Conservation (phyloP, 2,329 filamentous ascomycete genomes). For the Exophiala xenobiotica region DNA sequence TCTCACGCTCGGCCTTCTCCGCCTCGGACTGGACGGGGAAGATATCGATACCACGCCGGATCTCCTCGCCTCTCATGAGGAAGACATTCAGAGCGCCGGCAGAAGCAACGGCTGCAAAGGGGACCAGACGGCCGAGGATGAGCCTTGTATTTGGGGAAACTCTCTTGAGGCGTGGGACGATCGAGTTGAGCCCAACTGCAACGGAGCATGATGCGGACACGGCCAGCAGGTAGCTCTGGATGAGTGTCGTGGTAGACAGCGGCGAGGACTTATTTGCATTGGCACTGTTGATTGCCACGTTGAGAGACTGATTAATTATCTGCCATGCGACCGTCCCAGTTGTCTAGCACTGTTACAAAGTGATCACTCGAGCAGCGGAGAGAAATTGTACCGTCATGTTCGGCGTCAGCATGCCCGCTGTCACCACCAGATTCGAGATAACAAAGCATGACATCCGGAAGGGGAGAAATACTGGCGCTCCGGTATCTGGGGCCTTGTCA, state of each 20-base stretch:
- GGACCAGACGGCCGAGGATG: constrained; percentile 82
- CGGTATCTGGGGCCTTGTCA: constrained; percentile 66
- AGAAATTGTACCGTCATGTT: constrained; percentile 15
- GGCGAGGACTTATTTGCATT: constrained; percentile 96
- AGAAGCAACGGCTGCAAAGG: constrained; percentile 90
- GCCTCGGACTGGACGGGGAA: constrained; percentile 74
- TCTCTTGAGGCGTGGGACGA: constrained; percentile 79
- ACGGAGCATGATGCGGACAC: constrained; percentile 93
- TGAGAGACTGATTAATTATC: constrained; percentile 93
- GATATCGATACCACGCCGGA: constrained; percentile 86
- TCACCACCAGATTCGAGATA: constrained; percentile 89
- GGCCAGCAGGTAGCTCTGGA: constrained; percentile 86
- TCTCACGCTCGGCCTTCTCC: constrained; percentile 65
- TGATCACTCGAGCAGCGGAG: neutral
- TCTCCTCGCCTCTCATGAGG: constrained; percentile 96
- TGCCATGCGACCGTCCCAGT: constrained; percentile 90
- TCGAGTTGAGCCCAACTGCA: constrained; percentile 82
- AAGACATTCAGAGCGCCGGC: constrained; percentile 94
- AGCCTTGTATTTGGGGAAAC: constrained; percentile 73
- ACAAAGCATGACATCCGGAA: constrained; percentile 98
- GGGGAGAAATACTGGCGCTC: constrained; percentile 84
- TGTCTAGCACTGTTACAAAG: constrained; percentile 48
- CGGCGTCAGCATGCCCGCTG: constrained; percentile 94
- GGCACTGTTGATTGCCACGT: constrained; percentile 95
- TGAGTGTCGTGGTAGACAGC: constrained; percentile 74